These are phyloP conservation scores for Boletellus sp. DNA, from an alignment of 768 basidiomycete species.

Conservation along the genomic window DNA sequence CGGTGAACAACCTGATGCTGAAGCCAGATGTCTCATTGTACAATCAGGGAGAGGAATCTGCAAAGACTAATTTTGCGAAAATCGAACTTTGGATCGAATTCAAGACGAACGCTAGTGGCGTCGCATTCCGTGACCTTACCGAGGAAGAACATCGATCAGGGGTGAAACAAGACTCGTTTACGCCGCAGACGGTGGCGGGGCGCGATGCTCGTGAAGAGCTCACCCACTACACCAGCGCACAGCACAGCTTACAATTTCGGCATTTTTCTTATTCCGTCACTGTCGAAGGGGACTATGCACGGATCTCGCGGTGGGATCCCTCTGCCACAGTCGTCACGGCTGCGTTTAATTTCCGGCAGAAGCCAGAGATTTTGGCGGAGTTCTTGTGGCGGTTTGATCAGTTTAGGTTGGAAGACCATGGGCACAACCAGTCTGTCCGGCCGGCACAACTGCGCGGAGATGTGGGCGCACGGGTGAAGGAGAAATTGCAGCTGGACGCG, in stretches of 20 bases:
- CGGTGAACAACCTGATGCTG: not conserved
- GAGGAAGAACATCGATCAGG: not conserved
- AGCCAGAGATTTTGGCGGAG: not conserved
- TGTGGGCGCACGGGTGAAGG: not conserved
- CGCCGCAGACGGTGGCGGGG: not conserved
- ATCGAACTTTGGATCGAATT: conserved; percentile 1
- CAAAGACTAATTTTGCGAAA: not conserved
- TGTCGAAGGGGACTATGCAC: not conserved
- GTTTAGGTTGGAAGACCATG: not conserved
- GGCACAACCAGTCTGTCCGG: not conserved
- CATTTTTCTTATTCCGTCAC: not conserved
- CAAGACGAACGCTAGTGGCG: not conserved
- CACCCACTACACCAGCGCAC: not conserved
- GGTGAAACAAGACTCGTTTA: not conserved
- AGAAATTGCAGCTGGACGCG: not conserved
- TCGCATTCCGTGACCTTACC: not conserved
- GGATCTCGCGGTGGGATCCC: not conserved
- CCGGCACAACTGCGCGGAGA: not conserved
- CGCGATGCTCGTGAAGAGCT: not conserved
- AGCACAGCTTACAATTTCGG: not conserved
- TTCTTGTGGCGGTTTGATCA: conserved; percentile 4
- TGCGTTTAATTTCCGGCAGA: not conserved
- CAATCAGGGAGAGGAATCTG: not conserved
- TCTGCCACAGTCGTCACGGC: not conserved
- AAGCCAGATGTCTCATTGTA: not conserved